Base-by-base conservation (phyloP, 768 basidiomycete genomes). In the Fomitopsis serialis region DNA sequence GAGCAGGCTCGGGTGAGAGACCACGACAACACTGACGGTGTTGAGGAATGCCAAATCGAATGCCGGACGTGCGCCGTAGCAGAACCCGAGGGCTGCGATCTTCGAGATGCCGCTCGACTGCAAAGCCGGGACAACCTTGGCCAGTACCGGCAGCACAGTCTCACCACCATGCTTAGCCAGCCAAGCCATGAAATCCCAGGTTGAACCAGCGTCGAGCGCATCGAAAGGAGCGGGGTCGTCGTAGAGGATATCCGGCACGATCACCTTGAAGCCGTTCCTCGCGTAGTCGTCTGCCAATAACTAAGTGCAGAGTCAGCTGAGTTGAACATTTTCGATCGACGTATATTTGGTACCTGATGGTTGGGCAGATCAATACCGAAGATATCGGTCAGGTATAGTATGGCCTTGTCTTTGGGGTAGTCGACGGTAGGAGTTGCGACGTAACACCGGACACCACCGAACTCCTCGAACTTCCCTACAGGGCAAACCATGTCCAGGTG, bases 1-100 rank as follows among this genome's bases (percentile, higher is more conserved):
- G 37, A 79, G 65, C 2, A 72, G 58, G 2, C 79, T 78, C 0
- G 81, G 81, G 59, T 82, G 81, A 1, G 74, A 54, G 40, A 75
- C 64, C n/a, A 69, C 72, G 3, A 68, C 68, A 3, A 49, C 48
- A 11, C 5, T 3, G 10, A 22, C 25, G n/a, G 35, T 21, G 21
- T 34, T 34, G 11, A 25, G 8, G 32, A 48, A 71, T 0, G 79
- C 75, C 42, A 80, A 69, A 53, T 78, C 70, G 62, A 75, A 72
- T 24, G 65, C 62, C 43, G 75, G 78, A n/a, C 74, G 73, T 6
- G 68, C 75, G 25, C 73, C 73, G 56, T 71, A 72, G 62, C 77
- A 78, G 63, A 72, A 76, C 0, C 75, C 74, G 0, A 69, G 70
- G 7, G 72, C 70, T 0, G 65, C 74, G 49, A 78, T 69, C 13